phyloP scores from a whole-genome alignment of 176 grass and related monocot genomes.

The Aegilops umbellulata region DNA sequence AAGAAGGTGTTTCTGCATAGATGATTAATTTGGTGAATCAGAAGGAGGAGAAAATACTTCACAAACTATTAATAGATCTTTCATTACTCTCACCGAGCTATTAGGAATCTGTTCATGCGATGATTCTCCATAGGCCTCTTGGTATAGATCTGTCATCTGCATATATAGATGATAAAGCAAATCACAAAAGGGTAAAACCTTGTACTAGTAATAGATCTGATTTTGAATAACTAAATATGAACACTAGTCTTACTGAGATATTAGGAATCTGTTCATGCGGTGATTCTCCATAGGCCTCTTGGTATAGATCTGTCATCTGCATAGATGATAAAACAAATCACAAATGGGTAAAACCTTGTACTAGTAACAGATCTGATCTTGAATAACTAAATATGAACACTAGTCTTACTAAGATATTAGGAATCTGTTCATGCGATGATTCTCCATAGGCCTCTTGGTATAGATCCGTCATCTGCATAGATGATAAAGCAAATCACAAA shows the following conservation, averaged over 20 bases:
- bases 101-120: not conserved
- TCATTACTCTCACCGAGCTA: slow-evolving; percentile 23
- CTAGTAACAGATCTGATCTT: too few relatives aligned
- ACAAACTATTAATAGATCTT: not conserved
- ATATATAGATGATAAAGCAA: not conserved
- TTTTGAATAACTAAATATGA: too few relatives aligned
- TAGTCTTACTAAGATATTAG: slow-evolving; percentile 17
- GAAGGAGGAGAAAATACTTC: not conserved
- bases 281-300: not conserved
- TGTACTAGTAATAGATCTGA: too few relatives aligned
- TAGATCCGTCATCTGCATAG: slow-evolving; percentile 7
- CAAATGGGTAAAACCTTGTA: too few relatives aligned
- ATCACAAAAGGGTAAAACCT: too few relatives aligned
- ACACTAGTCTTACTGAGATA: slow-evolving; percentile 18
- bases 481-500: not conserved
- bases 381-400: not conserved
- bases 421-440: not conserved
- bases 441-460: not conserved
- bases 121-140: not conserved
- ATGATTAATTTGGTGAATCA: not conserved
- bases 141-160: not conserved
- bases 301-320: not conserved
- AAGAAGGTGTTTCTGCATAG: slow-evolving; percentile 1
- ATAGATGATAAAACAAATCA: not conserved
- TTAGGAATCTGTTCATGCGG: not conserved